Evolutionary conservation across 2,329 filamentous ascomycete genomes (phyloP).

Genomic region (Scolecobasidium constrictum): DNA sequence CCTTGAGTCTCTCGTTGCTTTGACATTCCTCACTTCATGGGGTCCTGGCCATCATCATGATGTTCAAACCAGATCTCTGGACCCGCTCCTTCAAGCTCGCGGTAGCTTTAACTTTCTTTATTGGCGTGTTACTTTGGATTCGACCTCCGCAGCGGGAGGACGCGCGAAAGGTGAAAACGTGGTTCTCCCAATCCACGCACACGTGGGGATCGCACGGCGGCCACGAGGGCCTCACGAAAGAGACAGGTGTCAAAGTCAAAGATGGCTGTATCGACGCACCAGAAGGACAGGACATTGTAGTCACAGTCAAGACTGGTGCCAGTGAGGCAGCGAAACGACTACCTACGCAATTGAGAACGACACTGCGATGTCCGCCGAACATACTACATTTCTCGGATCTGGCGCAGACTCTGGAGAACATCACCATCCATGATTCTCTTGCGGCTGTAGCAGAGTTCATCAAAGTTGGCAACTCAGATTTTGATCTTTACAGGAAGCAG

Average conservation of each 20-base stretch:
- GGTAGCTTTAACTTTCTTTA: not conserved
- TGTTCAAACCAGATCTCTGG: not conserved
- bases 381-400: conserved; percentile 7
- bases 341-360: conserved; percentile 3
- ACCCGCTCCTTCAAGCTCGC: not conserved
- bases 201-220: not conserved
- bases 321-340: conserved; percentile 2
- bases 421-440: conserved; percentile 6
- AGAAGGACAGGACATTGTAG: not conserved
- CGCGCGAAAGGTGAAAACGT: not conserved
- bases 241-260: not conserved
- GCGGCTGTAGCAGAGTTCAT: not conserved
- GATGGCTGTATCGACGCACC: not conserved
- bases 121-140: not conserved
- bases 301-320: conserved; percentile 8
- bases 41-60: not conserved
- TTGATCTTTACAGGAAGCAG: conserved; percentile 8
- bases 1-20: too few relatives aligned
- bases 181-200: not conserved
- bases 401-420: conserved; percentile 3
- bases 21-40: too few relatives aligned
- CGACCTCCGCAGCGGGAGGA: not conserved
- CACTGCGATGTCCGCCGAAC: conserved; percentile 5
- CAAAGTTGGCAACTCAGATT: conserved; percentile 4
- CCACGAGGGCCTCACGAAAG: too few relatives aligned